A percentile compares a stretch with the other conserved stretches of the same genome.
Conservation (phyloP, 306 rosid species). For the Amphicarpaea edgeworthii region DNA sequence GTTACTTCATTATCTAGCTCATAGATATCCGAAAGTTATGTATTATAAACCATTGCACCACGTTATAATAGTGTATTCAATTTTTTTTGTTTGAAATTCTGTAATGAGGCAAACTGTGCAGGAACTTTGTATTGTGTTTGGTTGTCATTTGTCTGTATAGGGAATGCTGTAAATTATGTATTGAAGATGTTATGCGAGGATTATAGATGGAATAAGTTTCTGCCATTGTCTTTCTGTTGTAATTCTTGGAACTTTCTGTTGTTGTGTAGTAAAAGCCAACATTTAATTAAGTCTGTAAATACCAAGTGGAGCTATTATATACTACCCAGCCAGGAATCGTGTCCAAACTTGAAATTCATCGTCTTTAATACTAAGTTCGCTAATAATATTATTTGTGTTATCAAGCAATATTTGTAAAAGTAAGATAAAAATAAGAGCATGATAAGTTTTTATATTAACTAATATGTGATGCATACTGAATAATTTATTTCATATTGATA, state of each 20-base stretch:
- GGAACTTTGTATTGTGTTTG: constrained; percentile 43
- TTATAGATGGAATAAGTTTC: constrained; percentile 23
- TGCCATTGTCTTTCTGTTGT: background rate
- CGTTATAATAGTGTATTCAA: background rate
- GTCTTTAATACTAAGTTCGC: no score
- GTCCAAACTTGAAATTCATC: background rate
- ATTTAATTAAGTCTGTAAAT: background rate
- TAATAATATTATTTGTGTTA: no score
- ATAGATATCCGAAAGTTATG: constrained; percentile 31
- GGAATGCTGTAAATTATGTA: constrained; percentile 23
- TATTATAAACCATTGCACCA: constrained; percentile 19
- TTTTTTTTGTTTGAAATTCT: background rate
- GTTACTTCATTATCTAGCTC: constrained; percentile 33
- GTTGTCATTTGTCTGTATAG: constrained; percentile 36
- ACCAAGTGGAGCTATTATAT: background rate
- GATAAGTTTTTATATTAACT: no score
- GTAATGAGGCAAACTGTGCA: constrained; percentile 31
- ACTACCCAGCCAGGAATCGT: background rate
- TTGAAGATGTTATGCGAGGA: constrained; percentile 20
- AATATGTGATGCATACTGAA: no score
- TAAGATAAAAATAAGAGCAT: background rate
- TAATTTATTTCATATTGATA: no score
- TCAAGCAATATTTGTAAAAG: background rate
- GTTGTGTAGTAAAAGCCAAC: background rate
- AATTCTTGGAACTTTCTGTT: background rate